A percentile compares a stretch with the other conserved stretches of the same genome.
phyloP scores from a whole-genome alignment of 2,329 filamentous ascomycete genomes.

The Botrytis medusae region DNA sequence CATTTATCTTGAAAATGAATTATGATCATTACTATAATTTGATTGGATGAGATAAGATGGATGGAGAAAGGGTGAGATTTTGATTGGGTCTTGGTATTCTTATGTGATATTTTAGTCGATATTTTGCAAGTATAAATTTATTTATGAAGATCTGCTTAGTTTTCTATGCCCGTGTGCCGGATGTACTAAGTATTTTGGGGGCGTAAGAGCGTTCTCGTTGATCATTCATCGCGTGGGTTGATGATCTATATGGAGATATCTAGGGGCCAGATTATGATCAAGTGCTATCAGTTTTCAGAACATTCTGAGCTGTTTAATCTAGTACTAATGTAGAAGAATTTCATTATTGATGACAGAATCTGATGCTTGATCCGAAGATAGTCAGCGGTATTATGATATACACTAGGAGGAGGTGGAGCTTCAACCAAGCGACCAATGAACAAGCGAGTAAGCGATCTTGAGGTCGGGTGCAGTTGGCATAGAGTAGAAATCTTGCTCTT shows the following conservation, averaged over 20 bases:
- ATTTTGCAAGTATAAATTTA: neutral
- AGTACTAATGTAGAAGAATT: neutral
- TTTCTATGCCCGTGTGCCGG: neutral
- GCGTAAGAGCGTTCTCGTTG: neutral
- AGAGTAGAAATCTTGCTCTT: no score
- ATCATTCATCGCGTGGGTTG: neutral
- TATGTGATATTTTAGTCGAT: conserved; percentile 9
- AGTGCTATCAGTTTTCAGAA: neutral
- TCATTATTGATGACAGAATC: no score
- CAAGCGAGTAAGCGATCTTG: no score
- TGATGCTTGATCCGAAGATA: no score
- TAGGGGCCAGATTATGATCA: neutral
- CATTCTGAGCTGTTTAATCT: neutral
- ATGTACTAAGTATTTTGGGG: neutral
- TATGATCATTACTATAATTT: neutral
- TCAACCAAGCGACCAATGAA: no score
- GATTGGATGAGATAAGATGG: neutral
- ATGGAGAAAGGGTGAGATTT: neutral
- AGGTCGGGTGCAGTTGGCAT: no score
- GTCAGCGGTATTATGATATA: no score
- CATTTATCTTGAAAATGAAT: neutral
- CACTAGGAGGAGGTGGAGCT: no score
- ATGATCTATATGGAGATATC: neutral
- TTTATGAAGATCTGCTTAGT: neutral
- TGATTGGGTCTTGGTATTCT: neutral